Conservation (phyloP, 148 eudicot species). For the Gaultheria prostrata region DNA sequence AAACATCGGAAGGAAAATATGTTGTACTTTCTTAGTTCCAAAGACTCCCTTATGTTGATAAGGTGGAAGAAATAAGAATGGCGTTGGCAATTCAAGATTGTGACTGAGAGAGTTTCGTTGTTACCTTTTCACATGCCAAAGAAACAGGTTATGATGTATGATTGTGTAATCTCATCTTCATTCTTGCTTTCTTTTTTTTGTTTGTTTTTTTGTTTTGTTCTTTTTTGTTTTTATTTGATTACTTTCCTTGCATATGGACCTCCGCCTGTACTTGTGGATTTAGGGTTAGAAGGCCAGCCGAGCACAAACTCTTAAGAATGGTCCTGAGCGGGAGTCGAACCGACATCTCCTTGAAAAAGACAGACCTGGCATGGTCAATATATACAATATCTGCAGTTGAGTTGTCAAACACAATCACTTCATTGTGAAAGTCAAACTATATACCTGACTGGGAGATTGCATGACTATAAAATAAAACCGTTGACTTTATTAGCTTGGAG, state of each 20-base stretch:
- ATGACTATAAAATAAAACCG: background rate
- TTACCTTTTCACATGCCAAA: background rate
- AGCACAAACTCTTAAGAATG: no score
- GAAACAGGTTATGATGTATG: background rate
- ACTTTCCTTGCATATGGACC: no score
- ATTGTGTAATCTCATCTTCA: background rate
- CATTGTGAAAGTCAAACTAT: background rate
- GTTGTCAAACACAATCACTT: background rate
- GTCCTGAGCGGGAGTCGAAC: no score
- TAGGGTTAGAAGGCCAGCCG: no score
- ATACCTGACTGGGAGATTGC: background rate
- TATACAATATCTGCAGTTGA: background rate
- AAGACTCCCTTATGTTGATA: background rate
- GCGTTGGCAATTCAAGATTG: background rate
- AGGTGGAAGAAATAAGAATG: background rate
- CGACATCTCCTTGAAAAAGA: no score
- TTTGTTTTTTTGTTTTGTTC: no score
- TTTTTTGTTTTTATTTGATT: no score
- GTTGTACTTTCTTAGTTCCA: background rate
- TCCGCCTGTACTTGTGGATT: no score
- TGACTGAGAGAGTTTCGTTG: background rate
- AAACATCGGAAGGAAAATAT: background rate
- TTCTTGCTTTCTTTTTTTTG: no score
- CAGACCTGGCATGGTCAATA: background rate
- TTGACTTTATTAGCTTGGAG: background rate